Base-by-base conservation (phyloP, 106 monocot genomes). In the Triglochin maritima region DNA sequence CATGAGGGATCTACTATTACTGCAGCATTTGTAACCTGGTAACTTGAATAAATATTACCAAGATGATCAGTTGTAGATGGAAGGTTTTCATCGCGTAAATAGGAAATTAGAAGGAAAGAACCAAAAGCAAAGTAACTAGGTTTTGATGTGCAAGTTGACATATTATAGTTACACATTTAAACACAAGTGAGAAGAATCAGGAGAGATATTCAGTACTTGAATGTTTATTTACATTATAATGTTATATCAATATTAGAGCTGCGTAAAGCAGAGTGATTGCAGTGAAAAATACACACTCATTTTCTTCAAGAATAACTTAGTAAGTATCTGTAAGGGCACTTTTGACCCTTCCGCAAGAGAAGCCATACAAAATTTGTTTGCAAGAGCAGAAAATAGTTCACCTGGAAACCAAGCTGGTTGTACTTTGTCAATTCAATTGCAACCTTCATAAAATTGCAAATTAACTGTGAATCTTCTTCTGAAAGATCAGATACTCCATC, bases 11-110 rank as follows among this genome's bases (percentile, higher is more conserved):
- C 81, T 29, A 88, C 88, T 57, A 92, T 85, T 3, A 95, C 56
- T 44, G 83, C 94, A 74, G 85, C 90, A 80, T 95, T 90, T 68
- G 69, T 66, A 17, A 65, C 80, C 94, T 95, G 17, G 6, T n/a
- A 63, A 57, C 14, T 47, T 7, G 5, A 8, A 11, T 52, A 8
- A 52, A 52, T 52, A 52, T 52, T 8, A 11, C 52, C 7, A 8
- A 11, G 52, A 52, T 29, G 29, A 29, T 29, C 29, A 29, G 29
- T 29, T 29, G 29, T 29, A 29, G 29, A 29, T 29, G 29, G 29
- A 29, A 29, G 29, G 29, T 29, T 29, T 29, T 29, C 29, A 29
- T 29, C 29, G 1, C 29, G 29, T 29, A n/a, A n/a, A n/a, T n/a
- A 1, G 29, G 1, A 29, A 29, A 29, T 29, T 29, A 29, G 29